Conservation (phyloP, 2,329 filamentous ascomycete species). For the Cladosporium sp. region DNA sequence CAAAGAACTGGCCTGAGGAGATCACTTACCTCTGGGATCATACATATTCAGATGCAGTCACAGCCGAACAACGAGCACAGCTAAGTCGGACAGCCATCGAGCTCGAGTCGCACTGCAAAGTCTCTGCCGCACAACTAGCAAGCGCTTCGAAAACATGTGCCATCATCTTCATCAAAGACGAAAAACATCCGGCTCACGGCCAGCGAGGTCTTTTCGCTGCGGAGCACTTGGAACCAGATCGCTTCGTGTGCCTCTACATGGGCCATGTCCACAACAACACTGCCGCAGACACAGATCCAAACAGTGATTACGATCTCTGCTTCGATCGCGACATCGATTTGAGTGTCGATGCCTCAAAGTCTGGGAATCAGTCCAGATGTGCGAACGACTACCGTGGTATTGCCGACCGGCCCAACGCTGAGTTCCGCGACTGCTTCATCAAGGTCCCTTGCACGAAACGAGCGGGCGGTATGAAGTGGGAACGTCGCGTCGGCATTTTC, state of each 20-base stretch:
- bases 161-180: conserved; percentile 43
- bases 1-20: conserved; percentile 18
- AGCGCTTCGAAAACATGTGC: conserved; percentile 41
- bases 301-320: conserved; percentile 53
- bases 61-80: conserved; percentile 27
- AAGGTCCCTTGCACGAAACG: conserved; percentile 40
- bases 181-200: conserved; percentile 49
- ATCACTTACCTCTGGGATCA: conserved; percentile 34
- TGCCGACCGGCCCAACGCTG: conserved; percentile 40
- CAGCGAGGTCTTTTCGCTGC: conserved; percentile 52
- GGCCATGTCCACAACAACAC: conserved; percentile 49
- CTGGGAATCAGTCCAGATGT: conserved; percentile 55
- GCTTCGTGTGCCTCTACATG: conserved; percentile 52
- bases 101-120: conserved; percentile 28
- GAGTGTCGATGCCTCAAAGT: conserved; percentile 49
- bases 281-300: conserved; percentile 45
- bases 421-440: conserved; percentile 40
- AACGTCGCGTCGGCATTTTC: conserved; percentile 53
- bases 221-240: conserved; percentile 44
- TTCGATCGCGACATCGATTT: conserved; percentile 52
- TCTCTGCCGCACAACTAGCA: conserved; percentile 25
- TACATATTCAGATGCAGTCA: conserved; percentile 33
- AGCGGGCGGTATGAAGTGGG: conserved; percentile 41
- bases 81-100: conserved; percentile 31
- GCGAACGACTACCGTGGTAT: conserved; percentile 57